Percentiles rank a stretch among this genome's conserved stretches.
phyloP scores from a whole-genome alignment of 768 basidiomycete species.

The Antrodiella citrinella region DNA sequence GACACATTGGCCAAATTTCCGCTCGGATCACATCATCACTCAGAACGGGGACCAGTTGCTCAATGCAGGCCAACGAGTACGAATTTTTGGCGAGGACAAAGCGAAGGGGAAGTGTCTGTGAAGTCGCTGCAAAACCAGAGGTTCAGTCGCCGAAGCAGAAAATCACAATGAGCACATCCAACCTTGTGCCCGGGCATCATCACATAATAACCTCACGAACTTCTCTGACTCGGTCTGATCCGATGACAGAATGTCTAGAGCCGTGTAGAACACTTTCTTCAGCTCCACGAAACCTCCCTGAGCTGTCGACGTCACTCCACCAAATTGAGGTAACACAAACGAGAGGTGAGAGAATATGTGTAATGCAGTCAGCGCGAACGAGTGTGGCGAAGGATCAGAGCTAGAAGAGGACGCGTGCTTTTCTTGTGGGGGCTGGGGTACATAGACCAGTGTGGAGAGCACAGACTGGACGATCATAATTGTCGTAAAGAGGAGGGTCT shows the following conservation, averaged over 20 bases:
- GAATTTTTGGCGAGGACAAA: constrained; percentile 34
- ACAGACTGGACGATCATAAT: constrained; percentile 63
- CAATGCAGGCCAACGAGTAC: constrained; percentile 65
- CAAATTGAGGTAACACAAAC: constrained; percentile 75
- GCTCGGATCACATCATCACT: constrained; percentile 43
- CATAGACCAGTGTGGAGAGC: constrained; percentile 46
- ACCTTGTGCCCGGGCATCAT: background rate
- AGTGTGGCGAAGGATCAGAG: constrained; percentile 7
- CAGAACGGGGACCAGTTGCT: constrained; percentile 67
- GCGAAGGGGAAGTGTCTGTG: constrained; percentile 2
- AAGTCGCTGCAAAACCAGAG: constrained; percentile 1
- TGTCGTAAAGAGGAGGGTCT: constrained; percentile 66
- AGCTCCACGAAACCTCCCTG: constrained; percentile 60
- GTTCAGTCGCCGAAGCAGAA: background rate
- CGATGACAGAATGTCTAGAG: constrained; percentile 61
- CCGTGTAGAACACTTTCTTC: constrained; percentile 66
- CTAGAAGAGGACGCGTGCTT: constrained; percentile 1
- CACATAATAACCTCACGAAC: constrained; percentile 30
- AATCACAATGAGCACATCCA: background rate
- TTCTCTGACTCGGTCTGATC: constrained; percentile 29
- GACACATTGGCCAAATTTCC: constrained; percentile 51
- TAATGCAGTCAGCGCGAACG: constrained; percentile 47
- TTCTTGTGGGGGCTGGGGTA: constrained; percentile 27
- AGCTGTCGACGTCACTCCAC: constrained; percentile 52
- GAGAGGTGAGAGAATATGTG: constrained; percentile 58